Evolutionary conservation across 1,284 basidiomycete genomes (phyloP).

Genomic region (Apiotrichum gracile): DNA sequence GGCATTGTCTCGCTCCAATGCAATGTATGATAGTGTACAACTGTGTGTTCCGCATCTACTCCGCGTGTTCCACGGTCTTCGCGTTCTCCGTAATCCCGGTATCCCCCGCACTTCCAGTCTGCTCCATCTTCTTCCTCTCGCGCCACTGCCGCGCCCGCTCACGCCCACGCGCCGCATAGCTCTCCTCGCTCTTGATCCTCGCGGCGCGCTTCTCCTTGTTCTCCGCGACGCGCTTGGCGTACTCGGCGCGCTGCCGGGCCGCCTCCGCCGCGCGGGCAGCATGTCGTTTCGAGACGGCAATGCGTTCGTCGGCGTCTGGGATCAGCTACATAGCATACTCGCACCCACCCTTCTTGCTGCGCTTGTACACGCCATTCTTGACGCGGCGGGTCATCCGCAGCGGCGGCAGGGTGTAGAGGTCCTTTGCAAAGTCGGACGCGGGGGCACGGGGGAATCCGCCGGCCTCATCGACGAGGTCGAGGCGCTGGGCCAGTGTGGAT

Average conservation of each 20-base stretch:
- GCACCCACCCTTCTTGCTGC: neutral
- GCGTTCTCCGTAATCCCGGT: too few relatives aligned
- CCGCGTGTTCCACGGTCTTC: too few relatives aligned
- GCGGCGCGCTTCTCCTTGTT: too few relatives aligned
- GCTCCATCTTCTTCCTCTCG: neutral
- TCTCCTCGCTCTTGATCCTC: neutral
- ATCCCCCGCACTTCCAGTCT: too few relatives aligned
- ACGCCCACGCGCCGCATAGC: neutral
- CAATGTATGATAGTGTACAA: neutral
- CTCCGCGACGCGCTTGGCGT: too few relatives aligned
- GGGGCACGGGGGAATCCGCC: neutral
- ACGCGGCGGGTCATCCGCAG: neutral
- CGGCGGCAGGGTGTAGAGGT: neutral
- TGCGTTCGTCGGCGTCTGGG: neutral
- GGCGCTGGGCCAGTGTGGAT: neutral
- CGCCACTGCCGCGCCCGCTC: neutral
- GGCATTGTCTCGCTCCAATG: too few relatives aligned
- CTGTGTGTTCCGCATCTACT: too few relatives aligned
- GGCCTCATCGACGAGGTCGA: neutral
- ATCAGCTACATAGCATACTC: neutral
- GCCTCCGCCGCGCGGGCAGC: too few relatives aligned
- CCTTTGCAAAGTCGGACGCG: neutral
- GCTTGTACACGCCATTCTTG: neutral
- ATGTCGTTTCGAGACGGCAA: too few relatives aligned
- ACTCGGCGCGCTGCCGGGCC: too few relatives aligned